Evolutionary conservation across 257 asterid genomes (phyloP), one percentile per base, ranked within the genome.

Genomic region (Salvia splendens): DNA sequence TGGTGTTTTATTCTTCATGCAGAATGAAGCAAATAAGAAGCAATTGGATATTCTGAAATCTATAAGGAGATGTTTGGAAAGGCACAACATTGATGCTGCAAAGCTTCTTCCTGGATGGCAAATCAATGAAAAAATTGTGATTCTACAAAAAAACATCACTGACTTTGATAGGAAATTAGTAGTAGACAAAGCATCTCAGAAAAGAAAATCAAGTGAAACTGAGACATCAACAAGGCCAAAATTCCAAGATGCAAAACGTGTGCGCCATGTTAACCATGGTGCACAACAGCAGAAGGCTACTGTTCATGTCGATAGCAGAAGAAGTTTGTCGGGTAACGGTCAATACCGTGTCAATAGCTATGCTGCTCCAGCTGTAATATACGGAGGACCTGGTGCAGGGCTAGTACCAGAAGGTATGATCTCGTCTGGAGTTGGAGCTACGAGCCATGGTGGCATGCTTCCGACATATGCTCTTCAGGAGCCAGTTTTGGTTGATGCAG

Each of bases 41-140:
- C 86, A 83, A 16, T 70, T 92, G 70, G 54, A 72, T 58, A 74
- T 81, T 38, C 73, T 89, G 61, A 84, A 51, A 77, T 82, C 95
- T n/a, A 71, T 89, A 36, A 52, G 72, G 62, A 73, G 73, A 75
- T 86, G 94, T 73, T 72, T 86, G 78, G 85, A 67, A 77, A 72
- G 83, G 68, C 95, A 92, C 70, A 78, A 65, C 4, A 71, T 90
- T 63, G 94, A 92, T 68, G 77, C 82, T 6, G 55, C 85, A 33
- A 73, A 82, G 73, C 73, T 86, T 61, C 81, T 92, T 68, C 80
- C 97, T 0, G 95, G 87, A 46, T 92, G 97, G 95, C 88, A 92
- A 80, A 75, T 92, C 67, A 75, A 64, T 20, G 87, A 83, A 57
- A 79, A 73, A 68, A 86, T 88, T 15, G n/a, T 63, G 54, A 65